These are phyloP conservation scores for Phytophthora boehmeriae DNA, from an alignment of 352 stramenopile species.

Conservation along the genomic window DNA sequence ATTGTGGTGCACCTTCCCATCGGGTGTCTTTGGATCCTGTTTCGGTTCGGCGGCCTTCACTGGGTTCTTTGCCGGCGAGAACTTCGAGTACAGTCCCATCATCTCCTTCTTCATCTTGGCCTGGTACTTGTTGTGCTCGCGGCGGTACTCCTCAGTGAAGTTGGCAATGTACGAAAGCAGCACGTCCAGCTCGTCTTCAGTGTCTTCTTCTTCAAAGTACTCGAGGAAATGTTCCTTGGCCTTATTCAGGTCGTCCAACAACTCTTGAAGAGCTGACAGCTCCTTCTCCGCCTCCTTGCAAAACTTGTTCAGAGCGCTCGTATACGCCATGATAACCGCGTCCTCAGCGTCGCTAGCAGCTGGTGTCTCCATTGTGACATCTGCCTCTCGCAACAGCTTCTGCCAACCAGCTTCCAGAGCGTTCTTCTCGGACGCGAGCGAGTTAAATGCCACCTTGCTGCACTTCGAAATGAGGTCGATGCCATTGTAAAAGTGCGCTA, in stretches of 20 bases:
- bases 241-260: constrained; percentile 61
- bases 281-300: constrained; percentile 67
- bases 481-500: constrained; percentile 77
- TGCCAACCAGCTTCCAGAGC: constrained; percentile 67
- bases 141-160: constrained; percentile 76
- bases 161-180: constrained; percentile 75
- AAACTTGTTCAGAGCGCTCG: constrained; percentile 62
- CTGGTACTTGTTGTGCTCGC: constrained; percentile 74
- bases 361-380: constrained; percentile 29
- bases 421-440: constrained; percentile 73
- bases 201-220: constrained; percentile 87
- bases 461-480: constrained; percentile 79
- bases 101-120: constrained; percentile 52
- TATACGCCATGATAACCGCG: constrained; percentile 38
- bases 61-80: constrained; percentile 34
- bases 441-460: constrained; percentile 71
- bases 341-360: constrained; percentile 34
- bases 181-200: constrained; percentile 77
- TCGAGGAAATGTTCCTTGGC: constrained; percentile 77
- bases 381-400: constrained; percentile 56
- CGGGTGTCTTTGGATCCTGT: constrained; percentile 24
- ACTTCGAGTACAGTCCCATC: constrained; percentile 39
- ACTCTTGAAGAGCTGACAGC: constrained; percentile 48
- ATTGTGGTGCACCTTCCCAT: constrained; percentile 27
- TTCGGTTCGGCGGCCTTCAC: constrained; percentile 31